Conservation (phyloP, 2,329 filamentous ascomycete genomes). For the Fusarium proliferatum region DNA sequence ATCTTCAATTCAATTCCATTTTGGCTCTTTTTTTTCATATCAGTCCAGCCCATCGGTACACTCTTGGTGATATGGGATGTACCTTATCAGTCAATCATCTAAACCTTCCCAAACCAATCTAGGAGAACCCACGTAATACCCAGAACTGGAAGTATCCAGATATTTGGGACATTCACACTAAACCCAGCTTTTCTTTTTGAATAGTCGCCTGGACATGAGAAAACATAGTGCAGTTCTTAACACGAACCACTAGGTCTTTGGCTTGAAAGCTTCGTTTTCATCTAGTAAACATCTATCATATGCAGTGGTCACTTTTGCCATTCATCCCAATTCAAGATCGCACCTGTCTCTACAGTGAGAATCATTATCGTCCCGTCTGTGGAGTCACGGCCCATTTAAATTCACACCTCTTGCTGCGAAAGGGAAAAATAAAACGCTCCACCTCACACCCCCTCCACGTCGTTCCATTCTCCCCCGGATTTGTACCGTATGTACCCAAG, state of each 20-base stretch:
- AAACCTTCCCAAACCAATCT: background rate
- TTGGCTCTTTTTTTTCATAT: background rate
- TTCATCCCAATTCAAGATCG: background rate
- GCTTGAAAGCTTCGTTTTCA: background rate
- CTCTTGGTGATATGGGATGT: slow-evolving; percentile 1
- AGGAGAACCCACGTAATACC: background rate
- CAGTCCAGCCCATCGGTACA: background rate
- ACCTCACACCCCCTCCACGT: slow-evolving; percentile 34
- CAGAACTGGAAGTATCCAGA: slow-evolving; percentile 17
- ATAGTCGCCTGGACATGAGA: background rate
- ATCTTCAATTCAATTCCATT: slow-evolving; percentile 7
- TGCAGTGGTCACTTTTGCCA: background rate
- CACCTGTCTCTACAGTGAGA: slow-evolving; percentile 23
- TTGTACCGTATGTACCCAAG: slow-evolving; percentile 36
- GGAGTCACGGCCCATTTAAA: slow-evolving; percentile 5
- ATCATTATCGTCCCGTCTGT: slow-evolving; percentile 33
- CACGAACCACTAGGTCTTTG: background rate
- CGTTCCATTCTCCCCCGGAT: slow-evolving; percentile 39
- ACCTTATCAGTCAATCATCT: background rate
- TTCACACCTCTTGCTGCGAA: slow-evolving; percentile 11
- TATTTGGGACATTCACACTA: background rate
- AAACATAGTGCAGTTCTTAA: background rate
- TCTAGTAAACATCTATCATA: background rate
- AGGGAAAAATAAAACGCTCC: slow-evolving; percentile 1
- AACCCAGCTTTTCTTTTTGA: background rate